Conservation (phyloP, 2,329 filamentous ascomycete species). For the Aspergillus felis region DNA sequence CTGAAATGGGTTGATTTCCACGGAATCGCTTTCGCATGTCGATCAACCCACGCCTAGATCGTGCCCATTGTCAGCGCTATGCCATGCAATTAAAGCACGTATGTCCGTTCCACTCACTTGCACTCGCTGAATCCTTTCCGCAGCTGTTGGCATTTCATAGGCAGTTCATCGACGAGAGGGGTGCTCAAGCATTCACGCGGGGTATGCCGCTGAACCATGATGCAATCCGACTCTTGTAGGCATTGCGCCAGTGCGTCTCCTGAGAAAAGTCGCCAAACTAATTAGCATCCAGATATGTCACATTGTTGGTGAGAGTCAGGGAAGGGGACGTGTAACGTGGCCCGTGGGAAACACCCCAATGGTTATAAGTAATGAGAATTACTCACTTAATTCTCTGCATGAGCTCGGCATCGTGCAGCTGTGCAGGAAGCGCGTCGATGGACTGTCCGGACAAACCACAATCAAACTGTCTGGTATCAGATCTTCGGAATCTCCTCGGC, state of each 20-base stretch:
- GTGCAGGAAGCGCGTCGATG: slow-evolving; percentile 2
- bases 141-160: slow-evolving; percentile 84
- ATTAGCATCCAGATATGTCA: slow-evolving; percentile 13
- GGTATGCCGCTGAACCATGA: slow-evolving; percentile 84
- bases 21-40: slow-evolving; percentile 99
- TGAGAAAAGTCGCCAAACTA: slow-evolving; percentile 37
- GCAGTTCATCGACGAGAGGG: slow-evolving; percentile 76
- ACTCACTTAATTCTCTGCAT: slow-evolving; percentile 91
- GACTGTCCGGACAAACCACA: slow-evolving; percentile 12
- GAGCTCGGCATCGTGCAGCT: slow-evolving; percentile 74
- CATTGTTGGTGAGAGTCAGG: neutral
- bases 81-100: no score
- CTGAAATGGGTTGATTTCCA: slow-evolving; percentile 80
- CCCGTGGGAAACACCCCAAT: neutral
- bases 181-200: slow-evolving; percentile 83
- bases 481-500: neutral
- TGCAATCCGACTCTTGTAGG: slow-evolving; percentile 93
- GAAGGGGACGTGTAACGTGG: neutral
- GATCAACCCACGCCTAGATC: slow-evolving; percentile 69
- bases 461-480: slow-evolving; percentile 63
- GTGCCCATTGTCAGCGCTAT: neutral
- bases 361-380: slow-evolving; percentile 3
- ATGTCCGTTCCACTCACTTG: slow-evolving; percentile 50
- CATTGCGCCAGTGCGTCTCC: slow-evolving; percentile 89
- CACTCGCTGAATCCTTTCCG: slow-evolving; percentile 92